Evolutionary conservation across 2,329 filamentous ascomycete genomes (phyloP).

Genomic region (Tolypocladium cylindrosporum): DNA sequence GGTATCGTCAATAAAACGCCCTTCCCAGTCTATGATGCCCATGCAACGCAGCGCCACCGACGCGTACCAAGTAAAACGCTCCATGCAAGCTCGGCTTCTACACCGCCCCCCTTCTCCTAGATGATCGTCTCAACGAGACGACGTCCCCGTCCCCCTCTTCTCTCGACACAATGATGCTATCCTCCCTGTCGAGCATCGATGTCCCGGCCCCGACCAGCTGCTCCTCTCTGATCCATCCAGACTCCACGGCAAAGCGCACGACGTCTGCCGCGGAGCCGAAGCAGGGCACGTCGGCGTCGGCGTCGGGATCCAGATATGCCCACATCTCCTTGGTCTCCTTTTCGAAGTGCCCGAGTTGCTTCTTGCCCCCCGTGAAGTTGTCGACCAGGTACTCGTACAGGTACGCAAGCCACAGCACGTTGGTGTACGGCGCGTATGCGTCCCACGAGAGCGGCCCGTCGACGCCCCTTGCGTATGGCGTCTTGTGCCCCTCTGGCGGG

Average conservation of each 20-base stretch:
- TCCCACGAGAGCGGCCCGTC: conserved; percentile 44
- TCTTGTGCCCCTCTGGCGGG: conserved; percentile 34
- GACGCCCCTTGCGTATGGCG: conserved; percentile 34
- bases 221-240: conserved; percentile 44
- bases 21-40: not conserved
- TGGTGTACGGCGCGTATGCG: conserved; percentile 48
- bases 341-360: conserved; percentile 35
- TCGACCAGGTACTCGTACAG: conserved; percentile 42
- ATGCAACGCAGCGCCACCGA: not conserved
- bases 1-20: not conserved
- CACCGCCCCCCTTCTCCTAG: conserved; percentile 5
- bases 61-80: not conserved
- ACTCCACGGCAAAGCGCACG: conserved; percentile 46
- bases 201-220: conserved; percentile 34
- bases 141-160: conserved; percentile 14
- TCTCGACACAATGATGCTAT: conserved; percentile 27
- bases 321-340: conserved; percentile 41
- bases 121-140: conserved; percentile 14
- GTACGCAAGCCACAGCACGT: conserved; percentile 56
- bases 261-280: conserved; percentile 47
- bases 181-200: conserved; percentile 26
- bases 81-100: not conserved
- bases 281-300: conserved; percentile 33
- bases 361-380: conserved; percentile 36
- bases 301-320: conserved; percentile 41